Evolutionary conservation across 495 filamentous ascomycete genomes (phyloP), one percentile per base, ranked within the genome.

Genomic region (Podospora bellae-mahoneyi): DNA sequence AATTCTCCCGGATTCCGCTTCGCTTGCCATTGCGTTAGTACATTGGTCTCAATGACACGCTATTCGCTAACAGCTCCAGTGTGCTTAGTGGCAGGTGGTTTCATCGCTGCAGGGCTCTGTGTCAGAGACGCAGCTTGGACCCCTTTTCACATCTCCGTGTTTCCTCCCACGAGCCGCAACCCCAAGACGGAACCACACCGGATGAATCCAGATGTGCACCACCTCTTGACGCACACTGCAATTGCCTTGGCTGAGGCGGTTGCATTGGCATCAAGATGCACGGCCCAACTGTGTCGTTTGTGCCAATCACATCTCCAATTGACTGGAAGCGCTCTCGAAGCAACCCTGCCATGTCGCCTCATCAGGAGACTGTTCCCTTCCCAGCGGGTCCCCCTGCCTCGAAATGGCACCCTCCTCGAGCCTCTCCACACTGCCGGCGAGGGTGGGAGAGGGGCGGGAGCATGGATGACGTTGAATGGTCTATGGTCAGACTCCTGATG

Each of bases 91-190:
- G 54, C 59, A 26, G 57, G 20, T 44, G 65, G 73, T 75, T 75
- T 75, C 68, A 75, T 69, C 64, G 62, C 15, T 60, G 44, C 66
- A 62, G 73, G 68, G 73, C 67, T 62, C 5, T 64, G 70, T 74
- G 60, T 74, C 72, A 74, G 72, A 70, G 39, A 62, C 62, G 34
- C 66, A 48, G 65, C 69, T 71, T 66, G 65, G 67, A 62, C 69
- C 69, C 60, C 65, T 57, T 55, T 63, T 32, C 60, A 60, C 60
- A 32, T 67, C 60, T 60, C 68, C 48, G 7, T 61, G 59, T 48
- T 60, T 60, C 63, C 54, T 57, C 48, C 64, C 32, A 32, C 67
- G 19, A 65, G 28, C 67, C 64, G 56, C 66, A 32, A 64, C 30
- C 44, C 67, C 64, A 67, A 67, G 67, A 57, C 71, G 67, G 65